phyloP scores from a whole-genome alignment of 2,329 filamentous ascomycete species.

The Trichoderma arundinaceum region DNA sequence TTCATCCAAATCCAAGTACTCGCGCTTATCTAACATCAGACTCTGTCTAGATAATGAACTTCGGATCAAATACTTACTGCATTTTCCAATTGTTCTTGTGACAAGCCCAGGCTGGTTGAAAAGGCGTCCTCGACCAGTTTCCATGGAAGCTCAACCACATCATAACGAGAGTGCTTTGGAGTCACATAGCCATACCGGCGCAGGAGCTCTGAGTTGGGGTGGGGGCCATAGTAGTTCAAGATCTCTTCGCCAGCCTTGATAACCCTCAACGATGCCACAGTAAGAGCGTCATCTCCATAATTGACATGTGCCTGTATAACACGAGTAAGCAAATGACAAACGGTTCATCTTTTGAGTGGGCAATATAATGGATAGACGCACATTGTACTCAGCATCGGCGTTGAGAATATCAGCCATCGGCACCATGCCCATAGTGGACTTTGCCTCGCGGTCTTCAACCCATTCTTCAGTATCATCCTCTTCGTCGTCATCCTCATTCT shows the following conservation, averaged over 20 bases:
- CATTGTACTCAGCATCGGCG: slow-evolving; percentile 86
- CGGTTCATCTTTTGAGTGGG: no score
- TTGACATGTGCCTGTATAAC: slow-evolving; percentile 57
- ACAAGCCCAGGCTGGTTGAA: slow-evolving; percentile 46
- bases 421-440: slow-evolving; percentile 79
- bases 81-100: slow-evolving; percentile 48
- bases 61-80: slow-evolving; percentile 47
- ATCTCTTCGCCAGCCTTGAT: slow-evolving; percentile 77
- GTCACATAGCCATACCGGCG: slow-evolving; percentile 90
- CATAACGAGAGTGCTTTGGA: slow-evolving; percentile 74
- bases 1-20: slow-evolving; percentile 65
- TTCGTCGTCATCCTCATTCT: slow-evolving; percentile 60
- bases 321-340: neutral
- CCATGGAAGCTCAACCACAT: slow-evolving; percentile 80
- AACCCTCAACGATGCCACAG: slow-evolving; percentile 72
- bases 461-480: slow-evolving; percentile 69
- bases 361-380: slow-evolving; percentile 43
- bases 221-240: slow-evolving; percentile 86
- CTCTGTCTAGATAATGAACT: neutral
- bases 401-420: slow-evolving; percentile 90
- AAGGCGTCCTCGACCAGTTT: slow-evolving; percentile 58
- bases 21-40: slow-evolving; percentile 41
- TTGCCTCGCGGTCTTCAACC: slow-evolving; percentile 66
- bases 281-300: slow-evolving; percentile 61
- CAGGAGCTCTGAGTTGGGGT: slow-evolving; percentile 81